A percentile compares a stretch with the other conserved stretches of the same genome.
These are phyloP conservation scores for Austroboletus novae-zelandiae DNA, from an alignment of 1,284 basidiomycete species.

Conservation along the genomic window DNA sequence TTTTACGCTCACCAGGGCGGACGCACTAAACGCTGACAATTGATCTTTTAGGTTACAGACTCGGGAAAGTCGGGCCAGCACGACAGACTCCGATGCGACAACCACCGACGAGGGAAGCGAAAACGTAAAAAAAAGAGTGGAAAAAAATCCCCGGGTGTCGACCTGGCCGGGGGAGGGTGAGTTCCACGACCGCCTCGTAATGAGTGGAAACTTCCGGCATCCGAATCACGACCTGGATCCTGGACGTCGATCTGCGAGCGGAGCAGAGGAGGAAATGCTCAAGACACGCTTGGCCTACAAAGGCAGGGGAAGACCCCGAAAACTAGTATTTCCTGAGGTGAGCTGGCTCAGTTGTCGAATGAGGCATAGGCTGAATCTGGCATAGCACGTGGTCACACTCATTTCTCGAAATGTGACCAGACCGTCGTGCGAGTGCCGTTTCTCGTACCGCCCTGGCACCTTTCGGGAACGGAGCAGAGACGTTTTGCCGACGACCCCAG, in stretches of 20 bases:
- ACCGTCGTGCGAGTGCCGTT: slow-evolving; percentile 3
- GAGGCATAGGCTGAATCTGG: slow-evolving; percentile 8
- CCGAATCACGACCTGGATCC: slow-evolving; percentile 17
- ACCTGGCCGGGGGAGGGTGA: not conserved
- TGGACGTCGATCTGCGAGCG: slow-evolving; percentile 19
- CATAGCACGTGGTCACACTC: slow-evolving; percentile 19
- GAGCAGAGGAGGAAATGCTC: slow-evolving; percentile 2
- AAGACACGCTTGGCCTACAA: not conserved
- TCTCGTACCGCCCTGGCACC: slow-evolving; percentile 9
- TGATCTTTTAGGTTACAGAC: slow-evolving; percentile 14
- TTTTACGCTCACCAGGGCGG: slow-evolving; percentile 13
- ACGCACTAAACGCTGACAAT: not conserved
- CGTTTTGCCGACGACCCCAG: slow-evolving; percentile 23
- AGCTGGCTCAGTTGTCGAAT: slow-evolving; percentile 21
- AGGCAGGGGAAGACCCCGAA: slow-evolving; percentile 24
- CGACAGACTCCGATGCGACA: slow-evolving; percentile 12
- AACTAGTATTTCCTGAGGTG: slow-evolving; percentile 9
- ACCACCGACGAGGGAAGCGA: slow-evolving; percentile 7
- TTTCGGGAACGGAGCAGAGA: slow-evolving; percentile 22
- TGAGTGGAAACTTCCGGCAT: slow-evolving; percentile 13
- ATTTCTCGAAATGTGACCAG: slow-evolving; percentile 1
- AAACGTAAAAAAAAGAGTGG: not conserved
- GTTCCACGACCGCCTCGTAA: slow-evolving; percentile 7
- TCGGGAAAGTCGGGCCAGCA: slow-evolving; percentile 5
- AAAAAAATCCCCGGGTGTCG: slow-evolving; percentile 24